phyloP scores from a whole-genome alignment of 805 yeast species.

The Yamadazyma olivae region DNA sequence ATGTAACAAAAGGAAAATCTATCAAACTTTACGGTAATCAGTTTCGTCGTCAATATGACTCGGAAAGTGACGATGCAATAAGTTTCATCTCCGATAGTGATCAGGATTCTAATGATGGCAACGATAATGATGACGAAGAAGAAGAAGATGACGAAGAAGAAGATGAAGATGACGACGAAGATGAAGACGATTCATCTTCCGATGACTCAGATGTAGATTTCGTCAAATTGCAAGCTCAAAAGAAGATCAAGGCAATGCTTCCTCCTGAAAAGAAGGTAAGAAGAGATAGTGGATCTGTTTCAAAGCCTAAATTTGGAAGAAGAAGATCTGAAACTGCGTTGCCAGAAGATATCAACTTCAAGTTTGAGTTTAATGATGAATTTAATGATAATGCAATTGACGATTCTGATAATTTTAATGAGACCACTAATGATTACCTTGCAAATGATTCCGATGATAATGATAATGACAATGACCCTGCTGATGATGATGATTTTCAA shows the following conservation, averaged over 20 bases:
- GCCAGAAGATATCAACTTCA: constrained; percentile 42
- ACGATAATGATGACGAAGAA: constrained; percentile 29
- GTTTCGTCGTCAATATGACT: not conserved
- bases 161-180: constrained; percentile 29
- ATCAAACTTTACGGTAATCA: constrained; percentile 3
- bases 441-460: constrained; percentile 16
- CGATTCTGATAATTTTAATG: constrained; percentile 18
- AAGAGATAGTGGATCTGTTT: constrained; percentile 12
- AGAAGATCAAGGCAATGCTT: constrained; percentile 55
- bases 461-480: constrained; percentile 5
- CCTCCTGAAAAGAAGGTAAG: constrained; percentile 4
- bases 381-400: constrained; percentile 15
- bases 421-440: constrained; percentile 3
- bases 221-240: constrained; percentile 66
- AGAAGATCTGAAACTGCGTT: constrained; percentile 36
- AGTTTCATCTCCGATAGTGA: constrained; percentile 6
- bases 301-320: constrained; percentile 28
- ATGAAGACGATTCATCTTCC: constrained; percentile 47
- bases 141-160: constrained; percentile 23
- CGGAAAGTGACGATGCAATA: constrained; percentile 1
- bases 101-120: constrained; percentile 10
- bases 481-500: constrained; percentile 39
- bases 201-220: constrained; percentile 66
- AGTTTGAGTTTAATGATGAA: constrained; percentile 39
- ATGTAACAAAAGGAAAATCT: constrained; percentile 4